Evolutionary conservation across 257 asterid species (phyloP).

Genomic region (Coffea eugenioides): DNA sequence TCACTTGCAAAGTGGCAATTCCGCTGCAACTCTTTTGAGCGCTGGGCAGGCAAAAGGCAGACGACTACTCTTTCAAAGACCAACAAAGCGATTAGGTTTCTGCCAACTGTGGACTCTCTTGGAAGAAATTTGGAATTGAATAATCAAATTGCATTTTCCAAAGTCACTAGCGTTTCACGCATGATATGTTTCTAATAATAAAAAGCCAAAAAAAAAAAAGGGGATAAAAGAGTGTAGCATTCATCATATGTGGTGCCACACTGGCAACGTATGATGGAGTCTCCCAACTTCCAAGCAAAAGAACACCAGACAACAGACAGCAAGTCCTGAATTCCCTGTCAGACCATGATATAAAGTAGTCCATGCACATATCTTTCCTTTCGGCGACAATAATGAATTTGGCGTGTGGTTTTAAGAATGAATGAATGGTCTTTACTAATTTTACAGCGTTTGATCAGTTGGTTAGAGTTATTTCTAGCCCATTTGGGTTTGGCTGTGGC

Average conservation of each 20-base stretch:
- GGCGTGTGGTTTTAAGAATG: background rate
- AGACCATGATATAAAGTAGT: background rate
- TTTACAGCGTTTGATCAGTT: background rate
- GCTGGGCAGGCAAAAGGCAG: background rate
- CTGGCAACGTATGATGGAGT: background rate
- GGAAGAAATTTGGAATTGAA: background rate
- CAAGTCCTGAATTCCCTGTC: background rate
- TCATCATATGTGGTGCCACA: background rate
- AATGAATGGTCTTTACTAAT: background rate
- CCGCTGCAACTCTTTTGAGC: background rate
- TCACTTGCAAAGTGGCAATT: too few species aligned
- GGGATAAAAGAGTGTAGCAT: background rate
- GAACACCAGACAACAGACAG: background rate
- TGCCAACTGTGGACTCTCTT: background rate
- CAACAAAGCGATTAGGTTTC: background rate
- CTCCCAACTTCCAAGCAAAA: conserved; percentile 6
- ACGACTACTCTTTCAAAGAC: background rate
- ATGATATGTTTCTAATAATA: background rate
- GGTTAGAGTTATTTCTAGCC: background rate
- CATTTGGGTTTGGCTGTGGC: too few species aligned
- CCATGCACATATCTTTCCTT: background rate
- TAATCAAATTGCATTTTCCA: background rate
- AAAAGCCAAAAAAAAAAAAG: too few species aligned
- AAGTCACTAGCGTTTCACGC: background rate
- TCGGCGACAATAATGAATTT: background rate